These are phyloP conservation scores for Cyclotella sp. DNA, from an alignment of 108 stramenopile species.

Conservation along the genomic window DNA sequence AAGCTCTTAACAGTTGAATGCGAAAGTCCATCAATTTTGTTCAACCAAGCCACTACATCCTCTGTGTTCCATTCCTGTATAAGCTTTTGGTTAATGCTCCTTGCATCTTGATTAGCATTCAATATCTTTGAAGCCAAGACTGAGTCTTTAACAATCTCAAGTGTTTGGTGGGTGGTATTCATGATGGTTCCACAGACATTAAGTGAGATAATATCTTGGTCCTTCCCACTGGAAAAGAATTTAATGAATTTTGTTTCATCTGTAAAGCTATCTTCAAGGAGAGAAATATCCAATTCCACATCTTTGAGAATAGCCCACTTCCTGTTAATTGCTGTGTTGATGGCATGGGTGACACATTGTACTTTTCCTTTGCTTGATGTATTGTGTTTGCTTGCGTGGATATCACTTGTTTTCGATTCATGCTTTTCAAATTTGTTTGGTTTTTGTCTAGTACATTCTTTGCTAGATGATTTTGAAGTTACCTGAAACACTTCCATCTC, in stretches of 20 bases:
- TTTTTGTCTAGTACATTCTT: neutral
- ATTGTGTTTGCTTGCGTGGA: too few species aligned
- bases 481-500: constrained; percentile 7
- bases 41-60: constrained; percentile 26
- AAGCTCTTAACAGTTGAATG: too few species aligned
- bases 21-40: constrained; percentile 11
- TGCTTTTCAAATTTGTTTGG: neutral
- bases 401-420: neutral
- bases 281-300: constrained; percentile 3
- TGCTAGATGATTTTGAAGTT: neutral
- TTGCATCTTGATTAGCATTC: constrained; percentile 1
- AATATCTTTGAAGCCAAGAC: constrained; percentile 18
- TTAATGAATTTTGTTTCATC: constrained; percentile 26
- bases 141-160: constrained; percentile 10
- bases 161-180: constrained; percentile 4
- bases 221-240: constrained; percentile 5
- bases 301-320: constrained; percentile 21
- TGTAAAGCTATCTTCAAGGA: constrained; percentile 28
- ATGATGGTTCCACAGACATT: constrained; percentile 28
- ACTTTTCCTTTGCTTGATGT: too few species aligned
- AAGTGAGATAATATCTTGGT: constrained; percentile 14
- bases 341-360: constrained; percentile 1
- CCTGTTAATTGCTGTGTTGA: constrained; percentile 21
- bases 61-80: constrained; percentile 25
- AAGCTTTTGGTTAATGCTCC: neutral